Conservation (phyloP, 1,284 basidiomycete species). For the Fomitopsis schrenkii region DNA sequence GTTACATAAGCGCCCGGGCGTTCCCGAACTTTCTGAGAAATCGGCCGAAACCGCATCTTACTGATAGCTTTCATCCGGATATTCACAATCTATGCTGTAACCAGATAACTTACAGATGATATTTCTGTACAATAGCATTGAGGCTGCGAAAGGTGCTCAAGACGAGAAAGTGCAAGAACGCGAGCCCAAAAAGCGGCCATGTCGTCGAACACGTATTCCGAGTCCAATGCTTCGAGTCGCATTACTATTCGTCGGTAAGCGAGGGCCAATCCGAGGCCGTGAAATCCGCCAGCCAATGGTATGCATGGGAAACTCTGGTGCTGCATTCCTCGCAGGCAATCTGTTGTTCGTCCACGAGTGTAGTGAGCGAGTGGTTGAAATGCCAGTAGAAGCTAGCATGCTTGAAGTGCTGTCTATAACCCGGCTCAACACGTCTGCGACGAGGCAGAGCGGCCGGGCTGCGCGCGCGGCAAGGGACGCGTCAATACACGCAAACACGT, state of each 20-base stretch:
- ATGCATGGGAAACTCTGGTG: neutral
- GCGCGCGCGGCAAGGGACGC: neutral
- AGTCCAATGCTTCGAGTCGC: neutral
- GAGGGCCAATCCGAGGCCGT: neutral
- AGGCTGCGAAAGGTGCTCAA: no score
- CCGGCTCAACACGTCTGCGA: neutral
- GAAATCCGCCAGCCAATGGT: neutral
- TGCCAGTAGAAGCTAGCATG: neutral
- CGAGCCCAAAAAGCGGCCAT: no score
- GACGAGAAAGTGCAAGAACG: no score
- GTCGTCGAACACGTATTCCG: no score
- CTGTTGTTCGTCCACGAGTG: neutral
- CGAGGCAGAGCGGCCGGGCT: no score
- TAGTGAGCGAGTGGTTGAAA: no score
- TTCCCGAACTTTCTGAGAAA: slow-evolving; percentile 6
- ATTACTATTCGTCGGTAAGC: neutral
- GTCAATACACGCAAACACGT: slow-evolving; percentile 4
- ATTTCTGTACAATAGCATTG: neutral
- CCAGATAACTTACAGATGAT: neutral
- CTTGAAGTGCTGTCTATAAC: neutral
- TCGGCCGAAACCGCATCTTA: neutral
- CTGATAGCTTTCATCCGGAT: neutral
- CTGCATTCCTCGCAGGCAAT: neutral
- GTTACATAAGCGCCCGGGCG: slow-evolving; percentile 19
- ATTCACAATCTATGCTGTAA: neutral